Evolutionary conservation across 495 filamentous ascomycete genomes (phyloP).

Genomic region (Annulohypoxylon stygium): DNA sequence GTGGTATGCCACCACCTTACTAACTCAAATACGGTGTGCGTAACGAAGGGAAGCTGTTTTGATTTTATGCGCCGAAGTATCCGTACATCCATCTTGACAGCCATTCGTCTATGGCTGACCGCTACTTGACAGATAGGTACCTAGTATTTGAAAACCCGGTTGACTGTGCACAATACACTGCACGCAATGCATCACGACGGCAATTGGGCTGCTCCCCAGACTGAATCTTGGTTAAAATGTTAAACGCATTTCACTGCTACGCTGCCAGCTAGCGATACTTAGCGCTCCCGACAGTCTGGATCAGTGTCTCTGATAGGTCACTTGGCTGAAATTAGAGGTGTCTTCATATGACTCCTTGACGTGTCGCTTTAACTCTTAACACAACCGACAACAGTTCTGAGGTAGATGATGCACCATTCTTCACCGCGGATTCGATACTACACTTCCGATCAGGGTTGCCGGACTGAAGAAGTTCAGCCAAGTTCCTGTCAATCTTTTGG

Average conservation of each 20-base stretch:
- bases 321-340: conserved; percentile 11
- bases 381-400: neutral
- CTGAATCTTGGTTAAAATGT: neutral
- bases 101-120: conserved; percentile 33
- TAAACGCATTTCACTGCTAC: neutral
- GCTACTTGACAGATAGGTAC: conserved; percentile 4
- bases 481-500: conserved; percentile 12
- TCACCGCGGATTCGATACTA: conserved; percentile 4
- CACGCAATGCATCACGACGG: conserved; percentile 16
- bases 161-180: conserved; percentile 10
- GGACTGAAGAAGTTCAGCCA: neutral
- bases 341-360: conserved; percentile 33
- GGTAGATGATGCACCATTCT: neutral
- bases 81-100: neutral
- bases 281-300: conserved; percentile 24
- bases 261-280: neutral
- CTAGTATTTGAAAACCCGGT: conserved; percentile 7
- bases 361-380: conserved; percentile 18
- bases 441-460: conserved; percentile 14
- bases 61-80: neutral
- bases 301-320: conserved; percentile 24
- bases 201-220: conserved; percentile 21
- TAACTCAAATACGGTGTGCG: neutral
- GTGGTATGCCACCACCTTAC: neutral
- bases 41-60: neutral